phyloP scores from a whole-genome alignment of 768 basidiomycete genomes.

The Rhizopogon vinicolor region DNA sequence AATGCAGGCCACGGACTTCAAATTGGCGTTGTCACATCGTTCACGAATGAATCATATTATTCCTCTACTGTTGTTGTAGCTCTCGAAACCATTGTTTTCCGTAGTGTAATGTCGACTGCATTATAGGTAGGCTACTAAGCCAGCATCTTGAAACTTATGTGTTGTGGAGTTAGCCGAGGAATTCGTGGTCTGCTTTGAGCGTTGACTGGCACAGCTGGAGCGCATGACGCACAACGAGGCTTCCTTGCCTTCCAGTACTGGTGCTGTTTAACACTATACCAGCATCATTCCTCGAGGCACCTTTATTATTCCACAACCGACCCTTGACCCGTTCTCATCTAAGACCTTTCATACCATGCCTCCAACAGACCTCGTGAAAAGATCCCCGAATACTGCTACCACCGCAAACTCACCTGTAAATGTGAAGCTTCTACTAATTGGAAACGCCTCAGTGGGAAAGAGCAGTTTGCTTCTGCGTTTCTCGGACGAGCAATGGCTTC shows the following conservation, averaged over 20 bases:
- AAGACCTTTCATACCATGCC: background rate
- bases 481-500: slow-evolving; percentile 93
- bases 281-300: slow-evolving; percentile 12
- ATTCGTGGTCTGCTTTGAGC: background rate
- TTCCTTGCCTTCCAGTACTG: background rate
- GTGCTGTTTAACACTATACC: background rate
- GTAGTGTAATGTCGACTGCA: background rate
- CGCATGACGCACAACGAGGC: background rate
- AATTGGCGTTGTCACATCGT: background rate
- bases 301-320: background rate
- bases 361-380: slow-evolving; percentile 9
- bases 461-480: slow-evolving; percentile 90
- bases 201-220: too few relatives aligned
- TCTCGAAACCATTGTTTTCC: background rate
- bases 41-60: background rate
- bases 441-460: slow-evolving; percentile 90
- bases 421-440: slow-evolving; percentile 80
- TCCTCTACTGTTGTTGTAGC: slow-evolving; percentile 1
- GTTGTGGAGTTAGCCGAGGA: background rate
- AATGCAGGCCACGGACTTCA: background rate
- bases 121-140: background rate
- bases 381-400: slow-evolving; percentile 21
- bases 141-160: background rate
- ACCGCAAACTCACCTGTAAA: slow-evolving; percentile 42
- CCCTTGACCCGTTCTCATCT: background rate